Percentiles rank a stretch among this genome's conserved stretches.
phyloP scores from a whole-genome alignment of 2,329 filamentous ascomycete genomes.

The Trichophyton rubrum region DNA sequence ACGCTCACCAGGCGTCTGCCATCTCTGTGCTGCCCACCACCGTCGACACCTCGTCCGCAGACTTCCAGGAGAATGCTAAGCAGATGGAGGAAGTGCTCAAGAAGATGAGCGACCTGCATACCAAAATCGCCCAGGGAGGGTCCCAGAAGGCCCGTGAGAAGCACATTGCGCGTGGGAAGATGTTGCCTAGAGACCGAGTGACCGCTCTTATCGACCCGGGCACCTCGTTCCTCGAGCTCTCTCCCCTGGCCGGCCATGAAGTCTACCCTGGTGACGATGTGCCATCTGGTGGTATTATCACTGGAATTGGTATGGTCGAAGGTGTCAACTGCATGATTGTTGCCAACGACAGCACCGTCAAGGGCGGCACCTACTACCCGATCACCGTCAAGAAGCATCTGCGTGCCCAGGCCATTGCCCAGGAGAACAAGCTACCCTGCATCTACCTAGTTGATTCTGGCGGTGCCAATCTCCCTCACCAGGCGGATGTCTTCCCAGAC shows the following conservation, averaged over 20 bases:
- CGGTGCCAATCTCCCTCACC: conserved; percentile 86
- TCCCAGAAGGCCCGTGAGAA: conserved; percentile 72
- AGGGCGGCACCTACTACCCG: conserved; percentile 92
- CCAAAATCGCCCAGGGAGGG: conserved; percentile 62
- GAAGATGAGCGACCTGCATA: conserved; percentile 57
- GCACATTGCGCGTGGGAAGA: conserved; percentile 78
- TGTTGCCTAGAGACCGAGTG: conserved; percentile 83
- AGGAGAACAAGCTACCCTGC: conserved; percentile 71
- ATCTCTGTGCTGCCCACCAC: conserved; percentile 66
- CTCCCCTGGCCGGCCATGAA: conserved; percentile 73
- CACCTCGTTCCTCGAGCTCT: conserved; percentile 85
- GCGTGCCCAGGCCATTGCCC: conserved; percentile 76
- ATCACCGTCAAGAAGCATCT: conserved; percentile 97
- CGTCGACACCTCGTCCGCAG: conserved; percentile 63
- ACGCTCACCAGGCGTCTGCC: conserved; percentile 67
- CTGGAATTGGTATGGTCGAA: conserved; percentile 78
- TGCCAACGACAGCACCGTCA: conserved; percentile 93
- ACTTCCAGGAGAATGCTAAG: conserved; percentile 67
- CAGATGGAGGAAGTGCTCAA: conserved; percentile 64
- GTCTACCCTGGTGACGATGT: conserved; percentile 81
- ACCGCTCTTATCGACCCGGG: conserved; percentile 79
- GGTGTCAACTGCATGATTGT: conserved; percentile 88
- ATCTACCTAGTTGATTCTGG: conserved; percentile 96
- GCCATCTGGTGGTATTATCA: conserved; percentile 81
- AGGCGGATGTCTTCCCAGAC: conserved; percentile 92